Base-by-base conservation (phyloP, 2,329 filamentous ascomycete species). In the Xylaria sp. region DNA sequence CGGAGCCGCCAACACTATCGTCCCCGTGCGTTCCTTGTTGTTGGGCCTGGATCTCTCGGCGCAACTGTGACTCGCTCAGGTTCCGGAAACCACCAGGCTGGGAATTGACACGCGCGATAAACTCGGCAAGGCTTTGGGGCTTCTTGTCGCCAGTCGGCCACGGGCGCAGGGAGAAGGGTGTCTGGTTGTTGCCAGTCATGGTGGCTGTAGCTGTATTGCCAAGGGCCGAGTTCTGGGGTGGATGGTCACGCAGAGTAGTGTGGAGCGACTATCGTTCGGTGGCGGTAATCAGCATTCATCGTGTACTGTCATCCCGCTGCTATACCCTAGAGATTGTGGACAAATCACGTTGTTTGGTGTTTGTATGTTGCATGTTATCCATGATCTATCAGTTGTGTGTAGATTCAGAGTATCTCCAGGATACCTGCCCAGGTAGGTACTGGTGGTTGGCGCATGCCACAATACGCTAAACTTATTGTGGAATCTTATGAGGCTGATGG, bases 11-110 rank as follows among this genome's bases (percentile, higher is more conserved):
- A 55, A 78, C 81, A 36, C 79, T 81, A 45, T 85, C 81, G 54
- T 81, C 80, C n/a, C 79, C 77, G 36, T 79, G 76, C 20, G 75
- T 71, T 67, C 77, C 66, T 69, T 82, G 80, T 33, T 83, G 78
- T 29, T 81, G 78, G 47, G 82, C 75, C 20, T 75, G 80, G 58
- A 96, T 89, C 74, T 96, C 90, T 39, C 90, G 86, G 56, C 85
- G 86, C 42, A 98, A 81, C 49, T 88, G 86, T 57, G 89, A 85
- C 78, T 97, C 92, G 56, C 89, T 92, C 70, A 98, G 84, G 72
- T 90, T 85, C 66, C 93, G 90, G 77, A 98, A 96, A 27, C 93
- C 92, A 15, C 92, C 93, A 67, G 92, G 90, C 74, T 96, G 90
- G 49, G 83, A 79, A 72, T 94, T 92, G 74, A 97, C 90, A 71